phyloP scores from a whole-genome alignment of 1,284 basidiomycete species.

The Boletus nobilissimus region DNA sequence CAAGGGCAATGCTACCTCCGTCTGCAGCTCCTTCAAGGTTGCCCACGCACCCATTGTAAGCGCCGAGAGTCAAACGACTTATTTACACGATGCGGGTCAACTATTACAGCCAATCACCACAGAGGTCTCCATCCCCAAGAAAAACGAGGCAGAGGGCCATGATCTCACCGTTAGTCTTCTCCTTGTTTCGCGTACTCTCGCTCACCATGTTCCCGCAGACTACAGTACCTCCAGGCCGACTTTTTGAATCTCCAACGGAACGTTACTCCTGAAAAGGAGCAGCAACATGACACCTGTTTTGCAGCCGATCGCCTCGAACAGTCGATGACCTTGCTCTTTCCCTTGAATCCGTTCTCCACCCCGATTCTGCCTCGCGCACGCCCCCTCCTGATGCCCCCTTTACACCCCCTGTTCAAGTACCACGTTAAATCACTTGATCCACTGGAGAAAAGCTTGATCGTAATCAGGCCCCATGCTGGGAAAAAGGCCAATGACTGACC shows the following conservation, averaged over 20 bases:
- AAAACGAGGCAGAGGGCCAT: constrained; percentile 76
- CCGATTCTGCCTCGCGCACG: constrained; percentile 44
- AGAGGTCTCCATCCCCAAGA: constrained; percentile 58
- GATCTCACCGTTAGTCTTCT: constrained; percentile 75
- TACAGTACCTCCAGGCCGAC: constrained; percentile 92
- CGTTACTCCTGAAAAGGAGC: constrained; percentile 89
- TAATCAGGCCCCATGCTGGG: constrained; percentile 91
- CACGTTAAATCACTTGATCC: constrained; percentile 91
- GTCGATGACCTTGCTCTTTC: constrained; percentile 93
- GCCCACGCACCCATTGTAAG: no score
- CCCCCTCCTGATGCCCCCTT: constrained; percentile 43
- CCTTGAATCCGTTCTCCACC: constrained; percentile 77
- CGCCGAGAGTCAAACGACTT: no score
- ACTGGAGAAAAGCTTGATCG: constrained; percentile 95
- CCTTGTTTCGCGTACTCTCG: neutral
- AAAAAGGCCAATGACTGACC: no score
- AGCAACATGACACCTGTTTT: constrained; percentile 90
- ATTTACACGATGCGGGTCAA: no score
- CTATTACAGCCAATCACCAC: no score
- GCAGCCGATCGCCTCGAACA: constrained; percentile 91
- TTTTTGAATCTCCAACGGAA: constrained; percentile 95
- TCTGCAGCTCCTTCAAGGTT: no score
- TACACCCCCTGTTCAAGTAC: constrained; percentile 90
- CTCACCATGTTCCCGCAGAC: constrained; percentile 56
- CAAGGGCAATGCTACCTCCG: no score